These are phyloP conservation scores for Rubroboletus pulcherrimus DNA, from an alignment of 768 basidiomycete species.

Conservation along the genomic window DNA sequence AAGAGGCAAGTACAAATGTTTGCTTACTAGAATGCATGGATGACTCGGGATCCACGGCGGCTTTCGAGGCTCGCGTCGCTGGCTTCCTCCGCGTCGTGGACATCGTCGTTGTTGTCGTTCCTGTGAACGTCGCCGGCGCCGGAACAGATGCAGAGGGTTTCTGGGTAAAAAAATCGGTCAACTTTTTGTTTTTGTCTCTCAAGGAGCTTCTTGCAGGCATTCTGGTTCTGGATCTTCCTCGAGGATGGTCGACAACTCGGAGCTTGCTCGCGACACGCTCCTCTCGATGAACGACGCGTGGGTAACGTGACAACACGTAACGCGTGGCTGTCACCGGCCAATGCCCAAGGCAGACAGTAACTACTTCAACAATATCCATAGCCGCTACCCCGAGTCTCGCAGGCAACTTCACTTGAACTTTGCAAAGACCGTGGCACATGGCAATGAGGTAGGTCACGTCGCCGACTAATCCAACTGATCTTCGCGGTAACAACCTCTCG, in stretches of 20 bases:
- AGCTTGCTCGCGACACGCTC: slow-evolving; percentile 7
- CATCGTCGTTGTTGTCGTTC: not conserved
- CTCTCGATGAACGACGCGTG: slow-evolving; percentile 5
- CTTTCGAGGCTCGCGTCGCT: slow-evolving; percentile 7
- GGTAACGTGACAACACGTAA: slow-evolving; percentile 12
- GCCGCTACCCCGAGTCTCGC: no score
- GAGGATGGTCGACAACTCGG: not conserved
- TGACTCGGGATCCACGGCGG: not conserved
- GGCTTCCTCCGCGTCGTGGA: slow-evolving; percentile 12
- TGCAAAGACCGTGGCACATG: no score
- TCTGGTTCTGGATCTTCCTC: not conserved
- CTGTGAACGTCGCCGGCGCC: slow-evolving; percentile 2
- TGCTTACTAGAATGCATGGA: slow-evolving; percentile 18
- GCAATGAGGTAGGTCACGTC: no score
- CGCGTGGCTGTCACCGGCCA: not conserved
- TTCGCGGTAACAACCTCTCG: not conserved
- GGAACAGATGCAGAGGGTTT: slow-evolving; percentile 22
- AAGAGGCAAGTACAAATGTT: not conserved
- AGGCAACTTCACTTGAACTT: not conserved
- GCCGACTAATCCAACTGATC: not conserved
- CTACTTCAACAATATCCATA: no score
- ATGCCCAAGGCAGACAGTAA: not conserved
- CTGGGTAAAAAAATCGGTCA: slow-evolving; percentile 48
- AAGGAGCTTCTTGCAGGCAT: slow-evolving; percentile 19
- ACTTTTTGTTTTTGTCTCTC: slow-evolving; percentile 21